Conservation (phyloP, 2,329 filamentous ascomycete species). For the Hawksworthiomyces lignivorus region DNA sequence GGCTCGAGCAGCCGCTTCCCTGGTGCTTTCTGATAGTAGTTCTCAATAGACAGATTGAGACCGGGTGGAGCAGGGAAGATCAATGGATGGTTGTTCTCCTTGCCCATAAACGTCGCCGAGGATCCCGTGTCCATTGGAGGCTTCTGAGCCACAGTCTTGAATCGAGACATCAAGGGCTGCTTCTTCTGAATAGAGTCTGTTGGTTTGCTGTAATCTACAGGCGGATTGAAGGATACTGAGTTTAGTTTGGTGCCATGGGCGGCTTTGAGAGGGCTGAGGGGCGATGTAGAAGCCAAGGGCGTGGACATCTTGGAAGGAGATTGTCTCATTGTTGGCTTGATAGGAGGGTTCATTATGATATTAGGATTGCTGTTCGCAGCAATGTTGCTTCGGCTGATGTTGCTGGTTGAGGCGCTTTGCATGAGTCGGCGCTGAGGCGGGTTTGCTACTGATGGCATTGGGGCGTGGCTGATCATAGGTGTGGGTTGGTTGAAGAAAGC, state of each 20-base stretch:
- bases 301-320: constrained; percentile 61
- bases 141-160: constrained; percentile 50
- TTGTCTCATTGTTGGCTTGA: constrained; percentile 42
- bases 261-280: constrained; percentile 49
- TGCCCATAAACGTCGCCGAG: constrained; percentile 32
- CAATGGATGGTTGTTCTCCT: constrained; percentile 48
- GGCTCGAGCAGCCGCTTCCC: constrained; percentile 65
- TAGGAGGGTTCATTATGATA: constrained; percentile 50
- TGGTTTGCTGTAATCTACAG: constrained; percentile 41
- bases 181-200: constrained; percentile 67
- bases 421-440: constrained; percentile 38
- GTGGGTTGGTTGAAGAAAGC: constrained; percentile 37
- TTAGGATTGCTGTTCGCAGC: constrained; percentile 41
- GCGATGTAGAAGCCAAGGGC: constrained; percentile 48
- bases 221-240: constrained; percentile 60
- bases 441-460: constrained; percentile 45
- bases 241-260: constrained; percentile 54
- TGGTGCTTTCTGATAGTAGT: constrained; percentile 44
- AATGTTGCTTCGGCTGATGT: constrained; percentile 38
- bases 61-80: constrained; percentile 40
- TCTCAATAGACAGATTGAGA: constrained; percentile 44
- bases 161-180: constrained; percentile 48
- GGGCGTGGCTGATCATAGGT: constrained; percentile 47
- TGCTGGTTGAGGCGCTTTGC: constrained; percentile 35
- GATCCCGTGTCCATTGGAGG: constrained; percentile 34